These are phyloP conservation scores for Halophytophthora polymorphica DNA, from an alignment of 352 stramenopile genomes.

Conservation along the genomic window DNA sequence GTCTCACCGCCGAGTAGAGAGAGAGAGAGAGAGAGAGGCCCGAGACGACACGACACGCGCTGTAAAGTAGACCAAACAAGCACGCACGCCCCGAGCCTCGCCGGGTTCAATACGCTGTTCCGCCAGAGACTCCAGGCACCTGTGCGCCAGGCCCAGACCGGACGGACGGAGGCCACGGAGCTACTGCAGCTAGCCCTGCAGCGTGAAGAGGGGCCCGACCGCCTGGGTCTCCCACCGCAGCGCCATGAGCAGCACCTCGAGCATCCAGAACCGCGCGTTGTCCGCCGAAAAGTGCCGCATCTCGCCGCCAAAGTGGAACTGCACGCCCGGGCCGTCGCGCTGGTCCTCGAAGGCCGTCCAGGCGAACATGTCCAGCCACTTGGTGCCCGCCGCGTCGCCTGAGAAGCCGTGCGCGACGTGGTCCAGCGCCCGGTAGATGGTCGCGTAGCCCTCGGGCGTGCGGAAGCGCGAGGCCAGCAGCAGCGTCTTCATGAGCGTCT, in stretches of 20 bases:
- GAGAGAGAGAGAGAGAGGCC: too few species aligned
- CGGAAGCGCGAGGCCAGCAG: constrained; percentile 37
- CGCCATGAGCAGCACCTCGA: constrained; percentile 32
- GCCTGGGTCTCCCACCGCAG: constrained; percentile 28
- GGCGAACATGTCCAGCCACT: constrained; percentile 34
- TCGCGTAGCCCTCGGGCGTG: constrained; percentile 29
- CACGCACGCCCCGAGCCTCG: too few species aligned
- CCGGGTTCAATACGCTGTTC: background rate
- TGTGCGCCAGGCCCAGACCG: too few species aligned
- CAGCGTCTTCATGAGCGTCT: constrained; percentile 29
- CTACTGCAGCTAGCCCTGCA: constrained; percentile 10
- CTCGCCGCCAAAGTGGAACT: constrained; percentile 28
- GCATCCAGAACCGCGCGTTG: constrained; percentile 31
- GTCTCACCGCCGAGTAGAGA: constrained; percentile 27
- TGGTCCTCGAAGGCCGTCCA: constrained; percentile 25
- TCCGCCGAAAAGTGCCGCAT: constrained; percentile 29
- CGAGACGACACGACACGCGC: background rate
- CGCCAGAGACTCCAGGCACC: too few species aligned
- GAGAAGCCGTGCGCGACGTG: constrained; percentile 21
- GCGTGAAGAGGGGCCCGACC: constrained; percentile 20
- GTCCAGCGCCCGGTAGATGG: constrained; percentile 37
- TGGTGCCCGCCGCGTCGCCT: constrained; percentile 15
- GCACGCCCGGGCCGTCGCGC: constrained; percentile 13
- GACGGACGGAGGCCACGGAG: too few species aligned
- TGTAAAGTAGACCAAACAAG: constrained; percentile 8